phyloP scores from a whole-genome alignment of 331 rosid species.

The Quercus tomentella region DNA sequence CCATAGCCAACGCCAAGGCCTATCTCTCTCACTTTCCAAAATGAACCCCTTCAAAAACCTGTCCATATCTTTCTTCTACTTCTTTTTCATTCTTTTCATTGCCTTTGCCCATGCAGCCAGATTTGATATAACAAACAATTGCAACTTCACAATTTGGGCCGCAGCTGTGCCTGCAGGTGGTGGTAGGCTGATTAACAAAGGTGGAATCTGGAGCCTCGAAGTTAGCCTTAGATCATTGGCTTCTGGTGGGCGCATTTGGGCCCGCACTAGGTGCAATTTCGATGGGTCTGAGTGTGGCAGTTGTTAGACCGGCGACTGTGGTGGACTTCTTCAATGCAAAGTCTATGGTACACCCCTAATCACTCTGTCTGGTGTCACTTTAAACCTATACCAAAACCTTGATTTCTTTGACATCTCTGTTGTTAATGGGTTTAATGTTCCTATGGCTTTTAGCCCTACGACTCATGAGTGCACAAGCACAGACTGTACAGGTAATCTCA shows the following conservation, averaged over 20 bases:
- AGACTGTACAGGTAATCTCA: no score
- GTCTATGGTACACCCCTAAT: constrained; percentile 33
- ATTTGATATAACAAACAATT: constrained; percentile 36
- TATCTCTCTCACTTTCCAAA: neutral
- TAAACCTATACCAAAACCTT: constrained; percentile 31
- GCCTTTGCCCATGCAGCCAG: constrained; percentile 29
- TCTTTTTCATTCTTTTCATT: constrained; percentile 18
- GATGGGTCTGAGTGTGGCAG: constrained; percentile 29
- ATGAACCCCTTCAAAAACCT: constrained; percentile 22
- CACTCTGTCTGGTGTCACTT: constrained; percentile 40
- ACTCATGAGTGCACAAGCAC: no score
- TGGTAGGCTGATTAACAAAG: constrained; percentile 24
- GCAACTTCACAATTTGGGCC: constrained; percentile 42
- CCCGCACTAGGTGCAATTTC: constrained; percentile 49
- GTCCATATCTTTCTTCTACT: neutral
- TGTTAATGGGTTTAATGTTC: constrained; percentile 57
- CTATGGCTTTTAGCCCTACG: constrained; percentile 33
- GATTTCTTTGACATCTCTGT: constrained; percentile 57
- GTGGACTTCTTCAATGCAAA: constrained; percentile 38
- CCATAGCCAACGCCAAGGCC: no score
- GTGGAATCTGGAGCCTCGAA: no score
- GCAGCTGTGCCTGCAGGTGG: constrained; percentile 47
- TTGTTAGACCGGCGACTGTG: constrained; percentile 57
- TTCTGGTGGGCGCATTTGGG: constrained; percentile 49
- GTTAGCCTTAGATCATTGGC: constrained; percentile 13